These are phyloP conservation scores for Bipolaris sorokiniana DNA, from an alignment of 2,329 filamentous ascomycete species.

Conservation along the genomic window DNA sequence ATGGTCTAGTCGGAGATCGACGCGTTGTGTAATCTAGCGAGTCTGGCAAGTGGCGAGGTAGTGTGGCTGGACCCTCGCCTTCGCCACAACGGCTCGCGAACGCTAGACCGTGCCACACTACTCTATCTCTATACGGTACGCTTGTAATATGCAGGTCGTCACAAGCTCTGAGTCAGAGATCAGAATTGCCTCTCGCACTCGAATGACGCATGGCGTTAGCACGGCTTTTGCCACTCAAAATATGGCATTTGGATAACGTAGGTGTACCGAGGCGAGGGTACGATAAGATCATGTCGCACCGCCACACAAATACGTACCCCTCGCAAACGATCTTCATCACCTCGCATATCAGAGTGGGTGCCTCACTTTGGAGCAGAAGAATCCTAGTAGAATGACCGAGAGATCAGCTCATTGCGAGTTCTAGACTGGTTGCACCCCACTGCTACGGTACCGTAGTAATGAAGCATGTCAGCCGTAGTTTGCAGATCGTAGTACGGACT, in stretches of 20 bases:
- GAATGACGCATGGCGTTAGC: background rate
- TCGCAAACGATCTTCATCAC: conserved; percentile 2
- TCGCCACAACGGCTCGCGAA: conserved; percentile 20
- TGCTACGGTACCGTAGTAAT: conserved; percentile 1
- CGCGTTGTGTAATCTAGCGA: conserved; percentile 16
- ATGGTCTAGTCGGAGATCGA: conserved; percentile 11
- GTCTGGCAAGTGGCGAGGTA: conserved; percentile 12
- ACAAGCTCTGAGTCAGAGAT: conserved; percentile 9
- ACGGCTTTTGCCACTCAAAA: conserved; percentile 1
- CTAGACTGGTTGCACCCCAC: conserved; percentile 11
- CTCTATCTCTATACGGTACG: background rate
- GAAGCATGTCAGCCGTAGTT: conserved; percentile 8
- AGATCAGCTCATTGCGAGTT: conserved; percentile 1
- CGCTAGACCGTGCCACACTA: conserved; percentile 13
- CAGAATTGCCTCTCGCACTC: background rate
- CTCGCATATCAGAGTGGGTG: conserved; percentile 8
- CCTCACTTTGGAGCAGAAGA: background rate
- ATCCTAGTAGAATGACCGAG: conserved; percentile 5
- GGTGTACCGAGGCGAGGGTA: conserved; percentile 9
- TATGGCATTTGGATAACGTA: background rate
- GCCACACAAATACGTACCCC: conserved; percentile 13
- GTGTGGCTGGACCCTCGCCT: conserved; percentile 14
- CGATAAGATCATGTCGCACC: conserved; percentile 2
- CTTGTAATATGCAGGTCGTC: conserved; percentile 1
- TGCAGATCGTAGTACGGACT: conserved; percentile 11